phyloP scores from a whole-genome alignment of 768 basidiomycete species.

The Cystofilobasidium ferigula region DNA sequence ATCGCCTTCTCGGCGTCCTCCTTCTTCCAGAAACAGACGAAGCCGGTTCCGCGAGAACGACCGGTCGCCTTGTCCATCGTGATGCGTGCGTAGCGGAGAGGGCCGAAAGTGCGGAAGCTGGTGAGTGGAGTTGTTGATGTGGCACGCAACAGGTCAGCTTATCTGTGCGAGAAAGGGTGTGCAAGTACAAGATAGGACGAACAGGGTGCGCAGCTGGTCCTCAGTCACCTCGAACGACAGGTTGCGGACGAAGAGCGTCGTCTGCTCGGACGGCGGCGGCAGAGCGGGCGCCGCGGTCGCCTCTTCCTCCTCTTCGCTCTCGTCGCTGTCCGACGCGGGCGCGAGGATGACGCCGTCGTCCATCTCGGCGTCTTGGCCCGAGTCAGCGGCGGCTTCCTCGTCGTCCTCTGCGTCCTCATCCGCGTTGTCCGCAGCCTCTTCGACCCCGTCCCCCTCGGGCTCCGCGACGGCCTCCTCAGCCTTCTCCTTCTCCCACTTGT shows the following conservation, averaged over 20 bases:
- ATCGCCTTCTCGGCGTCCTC: slow-evolving; percentile 79
- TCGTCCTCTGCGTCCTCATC: slow-evolving; percentile 37
- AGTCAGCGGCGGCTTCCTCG: slow-evolving; percentile 30
- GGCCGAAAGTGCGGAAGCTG: slow-evolving; percentile 85
- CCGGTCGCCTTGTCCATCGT: slow-evolving; percentile 71
- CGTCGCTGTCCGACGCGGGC: slow-evolving; percentile 29
- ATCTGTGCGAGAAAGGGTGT: background rate
- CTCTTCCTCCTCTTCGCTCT: slow-evolving; percentile 46
- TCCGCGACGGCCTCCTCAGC: slow-evolving; percentile 30
- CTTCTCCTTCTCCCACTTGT: slow-evolving; percentile 74
- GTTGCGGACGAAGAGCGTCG: slow-evolving; percentile 88
- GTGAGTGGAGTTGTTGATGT: background rate
- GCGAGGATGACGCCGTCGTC: slow-evolving; percentile 27
- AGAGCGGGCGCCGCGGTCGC: slow-evolving; percentile 44
- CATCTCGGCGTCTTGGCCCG: slow-evolving; percentile 31
- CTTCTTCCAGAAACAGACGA: slow-evolving; percentile 92
- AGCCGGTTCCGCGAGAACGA: slow-evolving; percentile 86
- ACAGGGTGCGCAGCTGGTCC: slow-evolving; percentile 79
- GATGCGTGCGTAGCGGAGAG: slow-evolving; percentile 83
- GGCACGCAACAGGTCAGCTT: background rate
- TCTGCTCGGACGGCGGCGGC: slow-evolving; percentile 74
- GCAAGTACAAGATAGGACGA: slow-evolving; percentile 32
- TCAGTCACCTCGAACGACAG: slow-evolving; percentile 85
- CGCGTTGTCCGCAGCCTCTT: slow-evolving; percentile 31
- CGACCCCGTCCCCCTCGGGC: slow-evolving; percentile 34